Evolutionary conservation across 257 asterid species (phyloP).

Genomic region (Cordia subcordata): DNA sequence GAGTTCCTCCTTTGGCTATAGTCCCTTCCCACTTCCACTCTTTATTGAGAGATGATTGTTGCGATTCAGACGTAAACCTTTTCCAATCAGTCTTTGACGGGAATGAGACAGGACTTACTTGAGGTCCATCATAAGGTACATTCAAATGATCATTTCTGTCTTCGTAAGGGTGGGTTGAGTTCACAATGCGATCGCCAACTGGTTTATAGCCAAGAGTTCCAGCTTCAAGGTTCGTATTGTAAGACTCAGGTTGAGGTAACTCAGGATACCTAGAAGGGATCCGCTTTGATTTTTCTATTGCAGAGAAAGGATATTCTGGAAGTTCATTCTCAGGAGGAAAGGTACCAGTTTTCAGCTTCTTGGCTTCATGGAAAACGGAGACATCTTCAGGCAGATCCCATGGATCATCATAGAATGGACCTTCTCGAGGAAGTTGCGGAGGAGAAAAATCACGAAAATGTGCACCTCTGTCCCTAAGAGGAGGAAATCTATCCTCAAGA

Average conservation of each 20-base stretch:
- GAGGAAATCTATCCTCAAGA: background rate
- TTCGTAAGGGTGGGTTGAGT: slow-evolving; percentile 33
- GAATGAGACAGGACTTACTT: slow-evolving; percentile 36
- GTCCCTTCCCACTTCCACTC: slow-evolving; percentile 99
- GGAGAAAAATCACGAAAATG: slow-evolving; percentile 57
- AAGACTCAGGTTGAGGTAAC: slow-evolving; percentile 25
- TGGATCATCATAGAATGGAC: slow-evolving; percentile 55
- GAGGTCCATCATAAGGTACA: slow-evolving; percentile 45
- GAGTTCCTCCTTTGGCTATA: slow-evolving; percentile 82
- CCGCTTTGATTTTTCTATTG: slow-evolving; percentile 49
- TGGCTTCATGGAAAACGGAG: slow-evolving; percentile 50
- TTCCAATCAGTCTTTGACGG: slow-evolving; percentile 33
- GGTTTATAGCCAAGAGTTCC: slow-evolving; percentile 48
- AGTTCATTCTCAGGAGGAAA: slow-evolving; percentile 56
- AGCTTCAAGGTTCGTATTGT: slow-evolving; percentile 47
- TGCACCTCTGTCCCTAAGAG: slow-evolving; percentile 20
- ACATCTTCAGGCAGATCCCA: slow-evolving; percentile 96
- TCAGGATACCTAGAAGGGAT: slow-evolving; percentile 32
- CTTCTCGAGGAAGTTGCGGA: slow-evolving; percentile 37
- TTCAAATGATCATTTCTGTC: slow-evolving; percentile 48
- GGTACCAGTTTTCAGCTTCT: slow-evolving; percentile 47
- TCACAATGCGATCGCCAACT: slow-evolving; percentile 33
- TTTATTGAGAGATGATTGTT: slow-evolving; percentile 43
- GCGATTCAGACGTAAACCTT: slow-evolving; percentile 43
- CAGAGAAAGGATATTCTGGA: slow-evolving; percentile 75